These are phyloP conservation scores for Quercus aquifolioides DNA, from an alignment of 306 rosid genomes.

Conservation along the genomic window DNA sequence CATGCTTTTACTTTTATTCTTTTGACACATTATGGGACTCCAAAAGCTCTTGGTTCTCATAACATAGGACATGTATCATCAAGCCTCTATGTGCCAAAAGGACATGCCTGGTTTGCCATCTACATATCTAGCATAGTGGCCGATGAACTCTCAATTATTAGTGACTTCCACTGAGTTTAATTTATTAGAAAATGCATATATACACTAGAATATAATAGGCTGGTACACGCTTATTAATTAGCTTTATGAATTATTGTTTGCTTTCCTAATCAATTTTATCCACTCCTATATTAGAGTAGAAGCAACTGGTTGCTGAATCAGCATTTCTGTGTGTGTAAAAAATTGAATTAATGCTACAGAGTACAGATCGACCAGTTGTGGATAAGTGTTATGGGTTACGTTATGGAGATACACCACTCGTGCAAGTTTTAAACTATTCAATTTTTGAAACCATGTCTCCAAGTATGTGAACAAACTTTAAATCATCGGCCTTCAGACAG, in stretches of 20 bases:
- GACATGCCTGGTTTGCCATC: background rate
- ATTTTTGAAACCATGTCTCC: conserved; percentile 4
- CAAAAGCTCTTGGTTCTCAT: background rate
- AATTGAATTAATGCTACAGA: background rate
- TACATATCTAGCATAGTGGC: too few relatives aligned
- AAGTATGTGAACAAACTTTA: conserved; percentile 3
- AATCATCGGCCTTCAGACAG: conserved; percentile 10
- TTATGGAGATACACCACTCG: background rate
- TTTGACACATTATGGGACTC: conserved; percentile 6
- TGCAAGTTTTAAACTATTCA: background rate
- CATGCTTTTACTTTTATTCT: background rate
- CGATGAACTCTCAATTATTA: too few relatives aligned
- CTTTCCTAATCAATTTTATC: too few relatives aligned
- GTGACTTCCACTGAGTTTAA: too few relatives aligned
- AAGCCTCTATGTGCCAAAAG: conserved; percentile 9
- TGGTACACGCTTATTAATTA: too few relatives aligned
- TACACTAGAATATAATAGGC: too few relatives aligned
- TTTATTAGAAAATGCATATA: too few relatives aligned
- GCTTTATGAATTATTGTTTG: too few relatives aligned
- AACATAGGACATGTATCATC: background rate
- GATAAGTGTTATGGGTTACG: background rate
- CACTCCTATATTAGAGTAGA: too few relatives aligned
- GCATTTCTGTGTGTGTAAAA: background rate
- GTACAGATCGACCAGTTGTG: too few relatives aligned
- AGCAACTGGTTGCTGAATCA: background rate